Evolutionary conservation across 2,329 filamentous ascomycete species (phyloP).

Genomic region (Neofusicoccum cordaticola): DNA sequence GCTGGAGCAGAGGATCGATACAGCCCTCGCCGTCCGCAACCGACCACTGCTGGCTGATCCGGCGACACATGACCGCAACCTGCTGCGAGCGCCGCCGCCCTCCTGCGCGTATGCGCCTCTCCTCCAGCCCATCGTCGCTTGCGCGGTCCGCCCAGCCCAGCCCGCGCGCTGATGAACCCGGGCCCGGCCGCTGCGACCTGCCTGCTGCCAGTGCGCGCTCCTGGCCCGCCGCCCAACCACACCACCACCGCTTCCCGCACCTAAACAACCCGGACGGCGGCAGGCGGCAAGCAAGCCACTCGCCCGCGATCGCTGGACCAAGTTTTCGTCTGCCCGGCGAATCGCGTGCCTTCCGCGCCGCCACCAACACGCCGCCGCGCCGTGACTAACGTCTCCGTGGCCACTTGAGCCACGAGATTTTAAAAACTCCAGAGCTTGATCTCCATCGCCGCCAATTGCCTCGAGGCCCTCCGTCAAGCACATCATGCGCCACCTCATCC

Average conservation of each 20-base stretch:
- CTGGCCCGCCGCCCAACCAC: background rate
- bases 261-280: background rate
- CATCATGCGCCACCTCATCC: background rate
- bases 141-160: constrained; percentile 3
- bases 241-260: background rate
- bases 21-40: background rate
- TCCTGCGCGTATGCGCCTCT: background rate
- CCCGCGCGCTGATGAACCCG: background rate
- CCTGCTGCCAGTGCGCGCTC: background rate
- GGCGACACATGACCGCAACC: constrained; percentile 13
- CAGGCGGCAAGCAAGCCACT: background rate
- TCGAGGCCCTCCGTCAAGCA: background rate
- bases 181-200: background rate
- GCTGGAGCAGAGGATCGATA: too few relatives aligned
- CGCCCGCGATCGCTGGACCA: background rate
- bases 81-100: constrained; percentile 8
- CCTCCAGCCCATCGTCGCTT: constrained; percentile 1
- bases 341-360: background rate
- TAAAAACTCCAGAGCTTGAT: constrained; percentile 5
- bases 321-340: background rate
- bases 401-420: background rate
- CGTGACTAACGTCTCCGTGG: background rate
- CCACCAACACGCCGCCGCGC: constrained; percentile 4
- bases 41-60: constrained; percentile 1
- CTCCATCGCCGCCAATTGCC: background rate